phyloP scores from a whole-genome alignment of 208 protist genomes.

The Crithidia mellificae region DNA sequence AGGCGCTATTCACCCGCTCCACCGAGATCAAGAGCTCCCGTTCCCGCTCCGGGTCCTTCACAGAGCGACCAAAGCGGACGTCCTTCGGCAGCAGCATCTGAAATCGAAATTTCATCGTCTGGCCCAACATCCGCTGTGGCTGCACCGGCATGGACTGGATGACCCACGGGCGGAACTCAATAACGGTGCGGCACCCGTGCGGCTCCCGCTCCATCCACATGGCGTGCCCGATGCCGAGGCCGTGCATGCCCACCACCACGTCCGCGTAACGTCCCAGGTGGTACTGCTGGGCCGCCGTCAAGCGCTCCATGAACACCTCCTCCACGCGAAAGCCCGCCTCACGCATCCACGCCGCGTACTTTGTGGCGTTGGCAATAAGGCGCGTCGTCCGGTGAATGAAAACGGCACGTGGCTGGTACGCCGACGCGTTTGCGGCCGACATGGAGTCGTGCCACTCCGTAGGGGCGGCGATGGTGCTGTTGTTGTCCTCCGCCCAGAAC shows the following conservation, averaged over 20 bases:
- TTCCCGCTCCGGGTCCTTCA: slow-evolving; percentile 29
- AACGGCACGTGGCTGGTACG: slow-evolving; percentile 38
- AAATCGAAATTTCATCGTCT: slow-evolving; percentile 34
- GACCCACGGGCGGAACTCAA: slow-evolving; percentile 58
- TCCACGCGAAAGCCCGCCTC: slow-evolving; percentile 51
- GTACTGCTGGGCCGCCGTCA: slow-evolving; percentile 47
- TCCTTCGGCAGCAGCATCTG: slow-evolving; percentile 27
- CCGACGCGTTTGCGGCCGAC: too few relatives aligned
- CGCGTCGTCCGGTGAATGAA: slow-evolving; percentile 43
- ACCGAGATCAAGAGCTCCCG: slow-evolving; percentile 23
- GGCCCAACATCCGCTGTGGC: slow-evolving; percentile 22
- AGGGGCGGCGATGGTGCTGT: too few relatives aligned
- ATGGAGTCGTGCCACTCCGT: too few relatives aligned
- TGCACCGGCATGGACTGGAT: slow-evolving; percentile 29
- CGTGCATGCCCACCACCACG: slow-evolving; percentile 66
- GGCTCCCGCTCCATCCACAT: slow-evolving; percentile 56
- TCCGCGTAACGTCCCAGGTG: slow-evolving; percentile 51
- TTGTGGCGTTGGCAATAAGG: slow-evolving; percentile 32
- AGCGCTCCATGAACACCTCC: slow-evolving; percentile 37
- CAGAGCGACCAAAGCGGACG: slow-evolving; percentile 31
- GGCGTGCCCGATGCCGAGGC: slow-evolving; percentile 48
- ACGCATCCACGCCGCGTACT: slow-evolving; percentile 32
- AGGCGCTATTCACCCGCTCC: slow-evolving; percentile 24
- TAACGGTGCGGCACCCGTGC: slow-evolving; percentile 34
- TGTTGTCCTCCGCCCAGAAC: slow-evolving; percentile 10